A percentile compares a stretch with the other conserved stretches of the same genome.
phyloP scores from a whole-genome alignment of 768 basidiomycete species.

The Leccinellum albellum region DNA sequence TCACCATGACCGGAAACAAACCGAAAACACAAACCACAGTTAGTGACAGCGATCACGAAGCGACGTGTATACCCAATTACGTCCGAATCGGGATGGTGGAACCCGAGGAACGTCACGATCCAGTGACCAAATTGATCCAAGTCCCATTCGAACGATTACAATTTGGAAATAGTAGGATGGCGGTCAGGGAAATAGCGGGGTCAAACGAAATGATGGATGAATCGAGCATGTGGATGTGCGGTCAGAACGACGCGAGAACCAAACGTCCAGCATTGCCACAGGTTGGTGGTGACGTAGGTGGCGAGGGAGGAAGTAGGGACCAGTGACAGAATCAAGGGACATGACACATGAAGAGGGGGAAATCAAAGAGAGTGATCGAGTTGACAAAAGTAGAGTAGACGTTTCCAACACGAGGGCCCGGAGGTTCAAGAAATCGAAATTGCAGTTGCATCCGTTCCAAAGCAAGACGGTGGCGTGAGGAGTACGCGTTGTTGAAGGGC shows the following conservation, averaged over 20 bases:
- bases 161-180: conserved; percentile 8
- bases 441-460: conserved; percentile 18
- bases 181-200: conserved; percentile 1
- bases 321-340: neutral
- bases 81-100: neutral
- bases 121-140: conserved; percentile 2
- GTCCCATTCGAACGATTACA: conserved; percentile 10
- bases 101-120: conserved; percentile 6
- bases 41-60: conserved; percentile 1
- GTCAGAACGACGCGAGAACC: neutral
- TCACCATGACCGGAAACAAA: conserved; percentile 9
- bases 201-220: conserved; percentile 3
- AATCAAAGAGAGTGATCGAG: neutral
- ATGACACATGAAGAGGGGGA: neutral
- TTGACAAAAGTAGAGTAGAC: conserved; percentile 5
- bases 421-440: conserved; percentile 22
- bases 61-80: neutral
- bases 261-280: conserved; percentile 2
- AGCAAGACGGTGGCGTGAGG: conserved; percentile 5
- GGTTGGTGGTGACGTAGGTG: conserved; percentile 1
- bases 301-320: neutral
- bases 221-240: neutral
- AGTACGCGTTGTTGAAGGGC: neutral
- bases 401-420: conserved; percentile 26
- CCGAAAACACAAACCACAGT: conserved; percentile 12